Evolutionary conservation across 2,329 filamentous ascomycete species (phyloP), one percentile per base, ranked within the genome.

Genomic region (Chrysosporium queenslandicum): DNA sequence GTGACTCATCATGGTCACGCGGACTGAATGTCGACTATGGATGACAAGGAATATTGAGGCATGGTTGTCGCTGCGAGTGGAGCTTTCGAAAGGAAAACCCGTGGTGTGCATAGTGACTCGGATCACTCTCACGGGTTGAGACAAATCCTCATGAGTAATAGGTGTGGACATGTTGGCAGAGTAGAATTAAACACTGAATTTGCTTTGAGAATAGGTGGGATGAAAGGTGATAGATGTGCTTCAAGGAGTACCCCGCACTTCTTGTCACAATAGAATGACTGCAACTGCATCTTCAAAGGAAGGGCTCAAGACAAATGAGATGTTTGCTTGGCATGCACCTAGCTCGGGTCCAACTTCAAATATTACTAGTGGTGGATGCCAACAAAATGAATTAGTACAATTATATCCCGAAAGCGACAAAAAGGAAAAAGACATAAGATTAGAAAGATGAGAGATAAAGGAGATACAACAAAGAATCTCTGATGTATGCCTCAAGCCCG

Each of bases 11-110:
- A 53, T 53, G 37, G 50, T 53, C 8, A 53, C 12, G 16, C 46
- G 52, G 12, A 55, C 41, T 11, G 54, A 54, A 9, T n/a, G n/a
- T 2, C 23, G 14, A 18, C 14, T 23, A 18, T 23, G 2, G 18
- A 25, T 12, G 37, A 56, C 21, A 18, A 56, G 54, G 30, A 47
- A 56, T 20, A 56, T 56, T 4, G 46, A 50, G 4, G 50, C 30
- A 32, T 57, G 53, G 21, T 55, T 57, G 16, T 45, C 46, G 32
- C 53, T 57, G 46, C 55, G 55, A 36, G 55, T 55, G 46, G 50
- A 43, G 27, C 25, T 29, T 36, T 55, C 53, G 27, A 57, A 55
- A 34, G 51, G 39, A n/a, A 37, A 39, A 3, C 55, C 49, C 27
- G 27, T 46, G 12, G 45, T 55, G 40, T 57, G 50, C 12, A 57